Evolutionary conservation across 257 asterid species (phyloP).

Genomic region (Forsythia viridissima): DNA sequence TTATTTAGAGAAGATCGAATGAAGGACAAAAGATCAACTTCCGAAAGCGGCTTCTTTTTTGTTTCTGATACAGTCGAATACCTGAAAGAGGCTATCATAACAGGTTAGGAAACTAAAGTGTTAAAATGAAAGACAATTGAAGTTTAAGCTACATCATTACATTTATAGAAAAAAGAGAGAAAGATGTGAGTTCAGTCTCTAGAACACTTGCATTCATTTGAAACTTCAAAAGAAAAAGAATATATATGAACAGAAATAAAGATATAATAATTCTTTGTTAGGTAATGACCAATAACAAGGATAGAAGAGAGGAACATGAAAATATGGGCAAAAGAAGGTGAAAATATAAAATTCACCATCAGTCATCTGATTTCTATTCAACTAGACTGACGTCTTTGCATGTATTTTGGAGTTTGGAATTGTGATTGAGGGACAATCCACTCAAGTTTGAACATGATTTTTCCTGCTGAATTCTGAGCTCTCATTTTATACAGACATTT

Average conservation of each 20-base stretch:
- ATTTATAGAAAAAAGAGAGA: background rate
- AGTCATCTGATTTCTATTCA: background rate
- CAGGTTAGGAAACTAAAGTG: slow-evolving; percentile 46
- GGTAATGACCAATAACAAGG: background rate
- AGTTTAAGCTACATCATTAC: slow-evolving; percentile 6
- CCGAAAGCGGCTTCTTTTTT: slow-evolving; percentile 26
- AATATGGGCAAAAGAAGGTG: background rate
- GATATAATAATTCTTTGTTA: background rate
- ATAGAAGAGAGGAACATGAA: background rate
- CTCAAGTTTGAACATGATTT: background rate
- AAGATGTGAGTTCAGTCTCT: background rate
- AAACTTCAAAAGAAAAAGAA: background rate
- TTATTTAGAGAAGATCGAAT: slow-evolving; percentile 54
- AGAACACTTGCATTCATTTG: background rate
- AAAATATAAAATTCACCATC: background rate
- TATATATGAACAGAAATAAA: background rate
- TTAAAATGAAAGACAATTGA: slow-evolving; percentile 18
- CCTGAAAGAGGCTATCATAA: slow-evolving; percentile 73
- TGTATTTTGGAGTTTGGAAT: background rate
- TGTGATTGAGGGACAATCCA: background rate
- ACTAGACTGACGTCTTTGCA: background rate
- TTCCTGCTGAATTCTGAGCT: background rate
- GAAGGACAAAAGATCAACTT: slow-evolving; percentile 48
- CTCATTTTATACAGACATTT: background rate
- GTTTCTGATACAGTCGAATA: slow-evolving; percentile 52